Base-by-base conservation (phyloP, 345 rosid species). In the Salix viminalis region DNA sequence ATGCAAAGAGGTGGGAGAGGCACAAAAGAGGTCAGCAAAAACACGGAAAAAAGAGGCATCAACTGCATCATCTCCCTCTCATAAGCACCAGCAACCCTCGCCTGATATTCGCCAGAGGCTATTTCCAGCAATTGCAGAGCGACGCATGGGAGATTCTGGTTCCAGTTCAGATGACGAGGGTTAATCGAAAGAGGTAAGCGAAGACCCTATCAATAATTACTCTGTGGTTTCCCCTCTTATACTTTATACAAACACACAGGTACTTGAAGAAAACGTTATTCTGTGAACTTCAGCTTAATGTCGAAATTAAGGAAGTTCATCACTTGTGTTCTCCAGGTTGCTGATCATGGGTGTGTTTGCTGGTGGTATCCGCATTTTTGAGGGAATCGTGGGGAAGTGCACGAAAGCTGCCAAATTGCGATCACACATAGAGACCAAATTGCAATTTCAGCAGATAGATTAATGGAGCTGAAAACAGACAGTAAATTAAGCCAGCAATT, bases 1-100 rank as follows among this genome's bases (percentile, higher is more conserved):
- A 0, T 96, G 99, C 87, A 92, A 79, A 84, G 90, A 94, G 85
- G 91, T 96, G n/a, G 84, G 85, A 77, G 93, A 86, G n/a, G 84
- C 90, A 21, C 89, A 84, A 44, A 83, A 65, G 76, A 90, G 64
- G 77, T 84, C 87, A 15, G 75, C 78, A 1, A 88, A 79, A 85
- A 48, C 88, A 71, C 88, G 79, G 6, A 87, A 82, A 75, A 92
- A 88, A 79, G 93, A 87, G 67, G 78, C 80, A 6, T 83, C 90
- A 5, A 76, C 84, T 58, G 85, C 85, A 19, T 80, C 96, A 41
- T 76, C 94, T 73, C 66, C 90, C n/a, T 83, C 97, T 14, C 83
- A 84, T 74, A 60, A 83, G 41, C 79, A 54, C 42, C 77, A 64
- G 30, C 77, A 86, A 14, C 81, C 89, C 23, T 62, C 76, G 42